These are phyloP conservation scores for Daldinia grandis DNA, from an alignment of 495 filamentous ascomycete genomes.

Conservation along the genomic window DNA sequence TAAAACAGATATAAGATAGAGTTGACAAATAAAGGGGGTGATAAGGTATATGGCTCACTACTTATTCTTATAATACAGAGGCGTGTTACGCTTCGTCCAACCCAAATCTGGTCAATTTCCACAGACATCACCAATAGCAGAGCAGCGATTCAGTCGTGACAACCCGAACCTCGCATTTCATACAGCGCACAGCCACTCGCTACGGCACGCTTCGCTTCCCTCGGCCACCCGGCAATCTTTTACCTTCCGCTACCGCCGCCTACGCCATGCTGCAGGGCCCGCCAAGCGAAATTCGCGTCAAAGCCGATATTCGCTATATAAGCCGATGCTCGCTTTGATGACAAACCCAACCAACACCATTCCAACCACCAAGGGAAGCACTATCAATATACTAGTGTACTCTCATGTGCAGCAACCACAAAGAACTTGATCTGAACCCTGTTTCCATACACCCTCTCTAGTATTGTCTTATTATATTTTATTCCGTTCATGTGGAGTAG, in stretches of 20 bases:
- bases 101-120: conserved; percentile 2
- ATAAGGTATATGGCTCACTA: conserved; percentile 3
- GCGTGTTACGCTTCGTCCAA: conserved; percentile 4
- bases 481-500: too few relatives aligned
- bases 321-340: conserved; percentile 25
- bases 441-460: background rate
- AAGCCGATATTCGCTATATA: conserved; percentile 28
- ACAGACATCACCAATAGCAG: conserved; percentile 20
- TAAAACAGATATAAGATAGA: background rate
- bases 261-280: background rate
- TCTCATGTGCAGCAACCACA: background rate
- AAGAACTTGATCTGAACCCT: background rate
- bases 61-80: conserved; percentile 22
- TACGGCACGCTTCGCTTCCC: conserved; percentile 4
- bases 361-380: background rate
- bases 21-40: background rate
- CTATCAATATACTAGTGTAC: background rate
- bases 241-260: background rate
- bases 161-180: conserved; percentile 24
- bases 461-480: background rate
- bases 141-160: background rate
- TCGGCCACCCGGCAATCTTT: conserved; percentile 6
- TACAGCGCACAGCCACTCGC: conserved; percentile 9
- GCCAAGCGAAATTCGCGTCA: conserved; percentile 26
- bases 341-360: background rate